Evolutionary conservation across 2,329 filamentous ascomycete species (phyloP), one percentile per base, ranked within the genome.

Genomic region (Neophaeococcomyces aloes): DNA sequence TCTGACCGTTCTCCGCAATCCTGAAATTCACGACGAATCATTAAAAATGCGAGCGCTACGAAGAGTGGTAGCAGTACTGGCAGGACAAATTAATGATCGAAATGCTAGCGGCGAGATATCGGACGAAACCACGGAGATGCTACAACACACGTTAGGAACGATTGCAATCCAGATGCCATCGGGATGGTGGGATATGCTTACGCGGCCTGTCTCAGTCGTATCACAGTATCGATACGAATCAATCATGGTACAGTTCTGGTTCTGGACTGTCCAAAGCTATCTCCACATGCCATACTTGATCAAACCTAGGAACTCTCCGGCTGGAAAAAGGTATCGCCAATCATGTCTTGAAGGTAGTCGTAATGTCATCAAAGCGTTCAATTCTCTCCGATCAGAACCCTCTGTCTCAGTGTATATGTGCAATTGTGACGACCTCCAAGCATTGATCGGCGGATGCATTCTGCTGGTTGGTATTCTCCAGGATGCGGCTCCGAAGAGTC

Each of bases 371-470:
- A 39, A 44, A n/a, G 38, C 45, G 18, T 54, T 54, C 46, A 46
- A 39, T 15, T 14, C 47, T 14, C 38, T 54, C 7, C 50, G 52
- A 21, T 43, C 42, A 7, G 44, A 50, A n/a, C 52, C 52, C 11
- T 43, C 48, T 3, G n/a, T 53, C 18, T 49, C 52, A 3, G 50
- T 54, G 13, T 51, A 51, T 29, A 48, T 54, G 38, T 53, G 52
- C 47, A 41, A 46, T 31, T 54, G 52, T 38, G 50, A 54, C 29
- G 52, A 54, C 34, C 53, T 54, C 30, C 50, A 54, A 34, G 50
- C 48, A 2, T 45, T 54, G 5, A 38, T 54, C 35, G 48, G 42
- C 18, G 44, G 46, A 7, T 50, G 47, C 15, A 53, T 53, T 15
- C 43, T 54, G 3, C 45, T 52, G 38, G 48, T 54, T 3, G 50